A percentile compares a stretch with the other conserved stretches of the same genome.
Evolutionary conservation across 2,329 filamentous ascomycete species (phyloP).

Genomic region (Pseudocercospora macadamiae): DNA sequence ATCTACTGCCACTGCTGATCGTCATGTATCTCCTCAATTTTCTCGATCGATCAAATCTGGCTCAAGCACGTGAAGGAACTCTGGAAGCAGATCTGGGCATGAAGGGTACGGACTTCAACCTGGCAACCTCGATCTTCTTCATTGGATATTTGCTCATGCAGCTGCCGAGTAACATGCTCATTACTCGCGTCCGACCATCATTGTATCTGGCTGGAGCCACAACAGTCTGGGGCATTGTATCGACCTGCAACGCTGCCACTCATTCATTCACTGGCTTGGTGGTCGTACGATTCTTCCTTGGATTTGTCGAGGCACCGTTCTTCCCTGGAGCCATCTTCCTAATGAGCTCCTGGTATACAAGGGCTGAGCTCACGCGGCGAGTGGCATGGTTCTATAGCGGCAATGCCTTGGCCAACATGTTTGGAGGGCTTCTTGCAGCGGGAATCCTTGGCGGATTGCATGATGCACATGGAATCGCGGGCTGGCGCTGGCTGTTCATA

Average conservation of each 20-base stretch:
- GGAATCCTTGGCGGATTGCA: conserved; percentile 45
- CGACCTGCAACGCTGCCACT: conserved; percentile 51
- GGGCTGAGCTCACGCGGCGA: conserved; percentile 43
- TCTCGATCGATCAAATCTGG: conserved; percentile 57
- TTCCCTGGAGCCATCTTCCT: conserved; percentile 54
- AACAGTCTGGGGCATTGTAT: conserved; percentile 46
- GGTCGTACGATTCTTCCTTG: conserved; percentile 53
- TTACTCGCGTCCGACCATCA: conserved; percentile 58
- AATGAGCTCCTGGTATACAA: conserved; percentile 56
- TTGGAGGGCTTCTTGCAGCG: conserved; percentile 41
- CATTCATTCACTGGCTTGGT: conserved; percentile 49
- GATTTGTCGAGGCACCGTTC: conserved; percentile 54
- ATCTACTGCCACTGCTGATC: conserved; percentile 68
- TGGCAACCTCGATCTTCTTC: conserved; percentile 59
- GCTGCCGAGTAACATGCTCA: conserved; percentile 61
- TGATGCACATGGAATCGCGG: conserved; percentile 42
- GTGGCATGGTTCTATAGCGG: conserved; percentile 33
- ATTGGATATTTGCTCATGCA: conserved; percentile 66
- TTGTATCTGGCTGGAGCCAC: conserved; percentile 57
- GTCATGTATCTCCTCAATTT: conserved; percentile 79
- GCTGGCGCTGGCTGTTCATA: conserved; percentile 45
- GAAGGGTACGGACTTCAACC: conserved; percentile 60
- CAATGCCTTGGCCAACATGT: conserved; percentile 39
- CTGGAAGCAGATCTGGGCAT: conserved; percentile 59
- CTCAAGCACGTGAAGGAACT: conserved; percentile 58